A percentile compares a stretch with the other conserved stretches of the same genome.
These are phyloP conservation scores for Closterium sp. DNA, from an alignment of 139 green algal species.

Conservation along the genomic window DNA sequence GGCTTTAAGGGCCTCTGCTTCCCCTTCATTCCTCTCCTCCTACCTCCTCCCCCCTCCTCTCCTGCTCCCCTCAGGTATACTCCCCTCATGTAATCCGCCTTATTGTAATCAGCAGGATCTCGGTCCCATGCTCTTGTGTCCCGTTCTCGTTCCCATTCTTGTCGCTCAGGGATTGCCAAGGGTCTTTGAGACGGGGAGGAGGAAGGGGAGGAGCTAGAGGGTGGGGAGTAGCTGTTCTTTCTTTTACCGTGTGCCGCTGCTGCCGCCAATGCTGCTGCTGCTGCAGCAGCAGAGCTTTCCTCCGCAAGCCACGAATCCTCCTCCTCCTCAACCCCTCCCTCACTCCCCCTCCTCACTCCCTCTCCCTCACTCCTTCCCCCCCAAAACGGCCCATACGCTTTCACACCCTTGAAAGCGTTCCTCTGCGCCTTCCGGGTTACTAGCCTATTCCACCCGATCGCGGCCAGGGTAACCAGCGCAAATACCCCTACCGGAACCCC, in stretches of 20 bases:
- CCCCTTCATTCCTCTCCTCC: not conserved
- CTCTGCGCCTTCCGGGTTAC: not conserved
- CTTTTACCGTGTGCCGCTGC: not conserved
- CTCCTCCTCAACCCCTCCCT: not conserved
- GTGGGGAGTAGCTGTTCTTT: not conserved
- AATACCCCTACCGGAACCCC: not conserved
- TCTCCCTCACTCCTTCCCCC: not conserved
- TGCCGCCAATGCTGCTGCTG: not conserved
- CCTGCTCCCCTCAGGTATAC: not conserved
- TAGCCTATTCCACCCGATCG: not conserved
- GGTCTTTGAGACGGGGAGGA: not conserved
- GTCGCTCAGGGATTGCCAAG: not conserved
- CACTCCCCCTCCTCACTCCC: too few relatives aligned
- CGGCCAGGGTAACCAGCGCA: not conserved
- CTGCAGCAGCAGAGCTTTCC: not conserved
- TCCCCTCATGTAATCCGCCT: not conserved
- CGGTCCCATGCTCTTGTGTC: not conserved
- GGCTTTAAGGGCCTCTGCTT: not conserved
- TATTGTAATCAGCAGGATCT: too few relatives aligned
- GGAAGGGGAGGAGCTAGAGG: not conserved
- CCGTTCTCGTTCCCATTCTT: not conserved
- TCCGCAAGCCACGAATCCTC: not conserved
- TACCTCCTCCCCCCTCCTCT: not conserved
- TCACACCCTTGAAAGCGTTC: not conserved
- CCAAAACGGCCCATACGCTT: not conserved